Percentiles rank a stretch among this genome's conserved stretches.
phyloP scores from a whole-genome alignment of 345 rosid genomes.

The Lepidium didymum region DNA sequence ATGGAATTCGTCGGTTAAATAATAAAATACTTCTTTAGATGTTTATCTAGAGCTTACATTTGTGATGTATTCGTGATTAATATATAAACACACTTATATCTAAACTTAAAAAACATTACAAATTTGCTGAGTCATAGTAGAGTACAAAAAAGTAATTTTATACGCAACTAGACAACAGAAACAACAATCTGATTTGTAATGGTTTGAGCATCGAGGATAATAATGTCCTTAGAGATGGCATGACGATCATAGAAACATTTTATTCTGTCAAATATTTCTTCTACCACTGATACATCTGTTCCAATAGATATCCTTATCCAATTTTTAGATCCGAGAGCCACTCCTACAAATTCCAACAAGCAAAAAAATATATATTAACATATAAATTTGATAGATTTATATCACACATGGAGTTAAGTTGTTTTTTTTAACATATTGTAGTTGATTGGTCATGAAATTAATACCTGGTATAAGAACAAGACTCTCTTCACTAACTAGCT shows the following conservation, averaged over 20 bases:
- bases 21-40: too few species aligned
- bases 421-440: background rate
- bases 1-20: too few species aligned
- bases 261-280: conserved; percentile 46
- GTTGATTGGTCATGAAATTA: background rate
- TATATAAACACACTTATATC: too few species aligned
- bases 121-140: too few species aligned
- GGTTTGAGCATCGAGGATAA: background rate
- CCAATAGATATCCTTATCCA: conserved; percentile 54
- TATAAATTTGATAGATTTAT: background rate
- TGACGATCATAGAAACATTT: conserved; percentile 48
- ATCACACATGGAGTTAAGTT: background rate
- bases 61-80: too few species aligned
- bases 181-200: background rate
- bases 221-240: background rate
- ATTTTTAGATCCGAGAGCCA: conserved; percentile 41
- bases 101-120: too few species aligned
- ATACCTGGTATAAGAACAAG: conserved; percentile 59
- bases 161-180: background rate
- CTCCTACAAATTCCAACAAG: conserved; percentile 29
- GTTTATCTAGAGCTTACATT: too few species aligned
- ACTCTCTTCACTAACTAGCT: conserved; percentile 54
- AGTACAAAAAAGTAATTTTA: too few species aligned
- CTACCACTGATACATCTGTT: conserved; percentile 33
- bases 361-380: background rate